Base-by-base conservation (phyloP, 176 grass and related monocot genomes). In the Carex littledalei region DNA sequence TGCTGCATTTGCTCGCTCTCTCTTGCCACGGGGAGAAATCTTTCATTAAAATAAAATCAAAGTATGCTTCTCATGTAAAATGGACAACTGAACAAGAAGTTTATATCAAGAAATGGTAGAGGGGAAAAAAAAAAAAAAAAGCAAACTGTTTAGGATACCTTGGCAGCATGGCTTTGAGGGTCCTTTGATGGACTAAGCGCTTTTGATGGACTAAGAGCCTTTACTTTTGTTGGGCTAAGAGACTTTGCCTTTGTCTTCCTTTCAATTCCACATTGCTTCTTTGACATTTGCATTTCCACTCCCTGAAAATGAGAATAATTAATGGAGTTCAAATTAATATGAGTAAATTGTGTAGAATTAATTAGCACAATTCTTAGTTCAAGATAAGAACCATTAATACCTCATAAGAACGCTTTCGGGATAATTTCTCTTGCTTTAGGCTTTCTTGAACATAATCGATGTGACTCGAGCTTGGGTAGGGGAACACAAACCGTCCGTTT, bases 161-260 rank as follows among this genome's bases (percentile, higher is more conserved):
- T 97, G 15, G 94, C 94, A 31, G 89, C 82, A 62, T 89, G 57
- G 67, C 89, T 92, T 82, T 97, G 94, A 16, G 90, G 87, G 43
- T 91, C 90, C 67, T 90, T 91, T 17, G 86, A 88, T 15, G 89
- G 84, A 45, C 71, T 70, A 37, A 63, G 45, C 20, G 71, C 77
- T 84, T 90, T 85, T 21, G 84, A 86, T n/a, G 88, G 85, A 45
- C 68, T 67, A 22, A 63, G 34, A 35, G 89, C 8, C 80, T 85
- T 97, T 20, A 63, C 76, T 85, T 90, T 86, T 39, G 88, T 85
- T 24, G 90, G 86, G 47, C 72, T 71, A 39, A 64, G 54, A 31
- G 89, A 14, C 81, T 85, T 97, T 35, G 75, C 80, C 85, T 90
- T 86, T 22, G 85, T 80, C 79, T 87, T 97, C 85, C 88, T 92